Conservation (phyloP, 768 basidiomycete genomes). For the Ramaria rubella region DNA sequence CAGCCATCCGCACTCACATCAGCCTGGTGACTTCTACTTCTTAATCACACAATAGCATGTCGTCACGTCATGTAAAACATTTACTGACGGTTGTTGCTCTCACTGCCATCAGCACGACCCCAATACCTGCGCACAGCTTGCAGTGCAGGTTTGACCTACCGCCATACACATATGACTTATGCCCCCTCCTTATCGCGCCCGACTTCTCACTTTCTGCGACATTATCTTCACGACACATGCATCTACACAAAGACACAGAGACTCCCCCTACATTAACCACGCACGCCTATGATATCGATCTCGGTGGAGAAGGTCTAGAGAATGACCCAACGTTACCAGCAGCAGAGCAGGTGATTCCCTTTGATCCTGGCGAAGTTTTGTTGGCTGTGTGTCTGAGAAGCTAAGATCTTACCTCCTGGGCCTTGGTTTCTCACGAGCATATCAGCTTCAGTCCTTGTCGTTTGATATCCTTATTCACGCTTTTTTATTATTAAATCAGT, state of each 20-base stretch:
- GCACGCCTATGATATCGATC: constrained; percentile 22
- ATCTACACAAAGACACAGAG: not conserved
- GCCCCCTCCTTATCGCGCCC: not conserved
- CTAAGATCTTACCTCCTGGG: not conserved
- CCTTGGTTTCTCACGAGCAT: not conserved
- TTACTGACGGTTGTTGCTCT: not conserved
- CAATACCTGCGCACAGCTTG: not conserved
- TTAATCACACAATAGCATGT: no score
- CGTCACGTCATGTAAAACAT: no score
- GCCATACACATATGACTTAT: constrained; percentile 6
- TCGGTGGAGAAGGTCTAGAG: constrained; percentile 20
- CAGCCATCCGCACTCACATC: no score
- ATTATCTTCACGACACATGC: not conserved
- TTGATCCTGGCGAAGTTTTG: not conserved
- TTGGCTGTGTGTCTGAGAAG: not conserved
- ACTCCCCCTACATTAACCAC: constrained; percentile 26
- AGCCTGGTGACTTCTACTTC: no score
- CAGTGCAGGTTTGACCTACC: constrained; percentile 7
- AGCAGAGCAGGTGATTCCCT: constrained; percentile 25
- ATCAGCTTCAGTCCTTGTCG: no score
- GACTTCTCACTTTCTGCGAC: not conserved
- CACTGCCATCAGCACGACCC: not conserved
- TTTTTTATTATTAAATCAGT: constrained; percentile 12
- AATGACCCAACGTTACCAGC: constrained; percentile 17
- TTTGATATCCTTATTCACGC: not conserved